Base-by-base conservation (phyloP, 148 eudicot genomes). In the Diospyros kaki region DNA sequence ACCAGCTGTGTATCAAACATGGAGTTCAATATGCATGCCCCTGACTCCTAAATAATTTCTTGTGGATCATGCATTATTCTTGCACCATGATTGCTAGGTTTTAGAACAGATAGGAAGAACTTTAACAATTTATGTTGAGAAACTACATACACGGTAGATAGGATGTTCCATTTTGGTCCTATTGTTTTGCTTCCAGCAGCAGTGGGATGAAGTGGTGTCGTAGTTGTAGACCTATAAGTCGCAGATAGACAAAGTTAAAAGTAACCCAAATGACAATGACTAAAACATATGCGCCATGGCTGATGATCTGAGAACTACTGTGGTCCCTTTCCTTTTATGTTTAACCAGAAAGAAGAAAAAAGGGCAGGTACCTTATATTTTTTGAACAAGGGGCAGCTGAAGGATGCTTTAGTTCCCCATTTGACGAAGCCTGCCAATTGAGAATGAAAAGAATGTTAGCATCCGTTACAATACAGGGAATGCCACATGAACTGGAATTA, bases 111-210 rank as follows among this genome's bases (percentile, higher is more conserved):
- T 6, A 6, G 41, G 64, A 60, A 60, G 17, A 56, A 56, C 60
- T 53, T 53, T 13, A 56, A 56, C 8, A 48, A 48, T 48, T 15
- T 48, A 73, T 12, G 61, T 52, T 58, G 6, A 13, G 40, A 45
- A 71, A 65, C 58, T 58, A 69, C 87, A 77, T 81, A 86, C 89
- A 83, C 83, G 11, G 84, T 67, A 45, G 86, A 83, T 28, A 83
- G 70, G 50, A 86, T 71, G 79, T 79, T 83, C 84, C 86, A 81
- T 72, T 77, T 86, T 14, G 82, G 84, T 46, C 83, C 84, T 4
- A 73, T 66, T 65, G 82, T 75, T 78, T 81, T 83, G 80, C 84
- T 78, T 66, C 84, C 86, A 15, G 73, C 18, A 54, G 78, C 75
- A 17, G 80, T 62, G 45, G 84, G 65, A 69, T 81, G 75, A 53